phyloP scores from a whole-genome alignment of 495 filamentous ascomycete genomes.

The Xanthoparmelia taractica region DNA sequence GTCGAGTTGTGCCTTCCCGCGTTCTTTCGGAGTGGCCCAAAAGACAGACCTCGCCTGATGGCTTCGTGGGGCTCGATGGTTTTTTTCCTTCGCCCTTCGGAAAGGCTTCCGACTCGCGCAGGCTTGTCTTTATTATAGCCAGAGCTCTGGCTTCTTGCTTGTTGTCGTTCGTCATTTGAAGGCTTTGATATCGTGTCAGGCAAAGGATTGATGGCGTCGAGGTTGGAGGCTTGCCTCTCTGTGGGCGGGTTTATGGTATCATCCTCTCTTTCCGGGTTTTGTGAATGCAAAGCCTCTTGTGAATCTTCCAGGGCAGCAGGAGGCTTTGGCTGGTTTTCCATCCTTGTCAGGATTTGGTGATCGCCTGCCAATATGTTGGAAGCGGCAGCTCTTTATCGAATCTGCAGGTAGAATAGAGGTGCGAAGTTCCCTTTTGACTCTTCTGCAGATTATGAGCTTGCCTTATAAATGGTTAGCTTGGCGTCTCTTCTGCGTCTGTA shows the following conservation, averaged over 20 bases:
- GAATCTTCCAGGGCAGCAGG: neutral
- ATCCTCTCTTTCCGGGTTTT: neutral
- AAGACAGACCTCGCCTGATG: constrained; percentile 21
- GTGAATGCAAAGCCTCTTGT: neutral
- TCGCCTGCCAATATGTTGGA: no score
- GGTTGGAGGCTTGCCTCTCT: neutral
- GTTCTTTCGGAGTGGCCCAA: constrained; percentile 18
- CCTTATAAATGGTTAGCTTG: neutral
- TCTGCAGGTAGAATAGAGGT: neutral
- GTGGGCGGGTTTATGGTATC: neutral
- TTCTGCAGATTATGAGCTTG: neutral
- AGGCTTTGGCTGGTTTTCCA: neutral
- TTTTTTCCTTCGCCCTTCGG: constrained; percentile 1
- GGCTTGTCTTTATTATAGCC: neutral
- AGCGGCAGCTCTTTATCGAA: neutral
- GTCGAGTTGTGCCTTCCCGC: constrained; percentile 44
- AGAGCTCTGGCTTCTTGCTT: neutral
- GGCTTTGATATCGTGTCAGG: neutral
- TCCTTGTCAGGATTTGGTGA: neutral
- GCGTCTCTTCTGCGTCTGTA: neutral
- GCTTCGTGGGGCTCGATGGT: constrained; percentile 10
- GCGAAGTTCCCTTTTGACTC: neutral
- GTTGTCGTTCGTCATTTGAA: neutral
- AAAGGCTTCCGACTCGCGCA: neutral
- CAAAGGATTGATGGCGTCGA: neutral